A percentile compares a stretch with the other conserved stretches of the same genome.
Conservation (phyloP, 2,329 filamentous ascomycete genomes). For the Fusarium stilboides region DNA sequence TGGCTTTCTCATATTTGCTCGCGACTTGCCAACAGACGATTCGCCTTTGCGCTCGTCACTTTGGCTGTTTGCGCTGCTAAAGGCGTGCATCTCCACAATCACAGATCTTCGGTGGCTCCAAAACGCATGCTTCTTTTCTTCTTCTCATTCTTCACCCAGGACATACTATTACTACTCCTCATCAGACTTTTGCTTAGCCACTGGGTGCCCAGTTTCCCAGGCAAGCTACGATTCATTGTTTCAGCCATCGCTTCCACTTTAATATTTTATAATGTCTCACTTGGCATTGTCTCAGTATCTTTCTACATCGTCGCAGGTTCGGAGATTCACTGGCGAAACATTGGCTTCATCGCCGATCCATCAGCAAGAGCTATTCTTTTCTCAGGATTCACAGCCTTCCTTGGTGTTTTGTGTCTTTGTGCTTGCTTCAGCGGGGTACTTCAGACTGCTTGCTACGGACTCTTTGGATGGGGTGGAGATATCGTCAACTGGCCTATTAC, state of each 20-base stretch:
- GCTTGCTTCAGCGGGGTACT: slow-evolving; percentile 46
- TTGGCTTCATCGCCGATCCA: slow-evolving; percentile 53
- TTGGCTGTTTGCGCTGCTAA: slow-evolving; percentile 53
- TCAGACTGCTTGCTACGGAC: slow-evolving; percentile 47
- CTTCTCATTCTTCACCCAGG: slow-evolving; percentile 56
- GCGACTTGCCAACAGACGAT: slow-evolving; percentile 50
- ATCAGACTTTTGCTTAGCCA: slow-evolving; percentile 53
- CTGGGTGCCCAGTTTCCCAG: slow-evolving; percentile 41
- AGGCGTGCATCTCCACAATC: slow-evolving; percentile 53
- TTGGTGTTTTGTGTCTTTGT: slow-evolving; percentile 38
- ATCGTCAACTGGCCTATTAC: slow-evolving; percentile 50
- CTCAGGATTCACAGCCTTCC: slow-evolving; percentile 52
- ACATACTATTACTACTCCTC: slow-evolving; percentile 52
- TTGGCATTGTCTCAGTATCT: slow-evolving; percentile 50
- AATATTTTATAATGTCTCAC: slow-evolving; percentile 41
- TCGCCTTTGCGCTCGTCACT: slow-evolving; percentile 53
- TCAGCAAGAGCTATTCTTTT: slow-evolving; percentile 53
- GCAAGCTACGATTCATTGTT: slow-evolving; percentile 31
- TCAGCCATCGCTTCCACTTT: slow-evolving; percentile 33
- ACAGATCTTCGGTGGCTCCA: slow-evolving; percentile 51
- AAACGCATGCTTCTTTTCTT: slow-evolving; percentile 52
- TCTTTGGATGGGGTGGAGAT: slow-evolving; percentile 51
- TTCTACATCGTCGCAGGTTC: slow-evolving; percentile 55
- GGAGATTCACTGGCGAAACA: slow-evolving; percentile 56
- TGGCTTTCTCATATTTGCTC: slow-evolving; percentile 35